Percentiles rank a stretch among this genome's conserved stretches.
Conservation (phyloP, 352 stramenopile species). For the Phytopythium cucurbitacearum region DNA sequence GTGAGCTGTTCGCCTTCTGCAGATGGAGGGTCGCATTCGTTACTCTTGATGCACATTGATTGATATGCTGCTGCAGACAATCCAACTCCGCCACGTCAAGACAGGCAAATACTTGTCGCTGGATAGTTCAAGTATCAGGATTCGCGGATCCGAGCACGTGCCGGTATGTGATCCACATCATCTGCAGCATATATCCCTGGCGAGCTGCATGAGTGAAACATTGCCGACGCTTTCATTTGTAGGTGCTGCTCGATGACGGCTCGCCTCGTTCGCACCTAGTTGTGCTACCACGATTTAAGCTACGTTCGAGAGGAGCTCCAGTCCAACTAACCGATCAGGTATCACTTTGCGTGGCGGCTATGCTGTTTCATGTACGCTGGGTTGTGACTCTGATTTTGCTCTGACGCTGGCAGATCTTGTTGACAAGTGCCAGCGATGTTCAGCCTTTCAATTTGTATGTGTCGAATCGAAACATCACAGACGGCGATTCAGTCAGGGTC, state of each 20-base stretch:
- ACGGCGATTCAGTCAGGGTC: conserved; percentile 26
- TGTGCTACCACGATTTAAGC: conserved; percentile 57
- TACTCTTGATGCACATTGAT: not conserved
- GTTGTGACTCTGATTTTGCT: not conserved
- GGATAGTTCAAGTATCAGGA: conserved; percentile 31
- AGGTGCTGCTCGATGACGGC: conserved; percentile 48
- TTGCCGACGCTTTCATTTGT: not conserved
- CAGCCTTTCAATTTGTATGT: conserved; percentile 58
- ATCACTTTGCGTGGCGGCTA: not conserved
- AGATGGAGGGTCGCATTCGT: not conserved
- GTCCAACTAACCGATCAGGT: conserved; percentile 70
- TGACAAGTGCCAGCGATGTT: conserved; percentile 38
- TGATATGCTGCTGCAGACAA: conserved; percentile 19
- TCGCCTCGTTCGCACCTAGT: conserved; percentile 47
- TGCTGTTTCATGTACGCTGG: not conserved
- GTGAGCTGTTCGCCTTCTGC: not conserved
- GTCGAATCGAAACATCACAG: conserved; percentile 41
- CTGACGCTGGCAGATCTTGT: conserved; percentile 29
- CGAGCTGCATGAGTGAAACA: not conserved
- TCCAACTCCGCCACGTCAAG: conserved; percentile 63
- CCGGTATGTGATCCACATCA: conserved; percentile 20
- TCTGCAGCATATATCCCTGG: too few species aligned
- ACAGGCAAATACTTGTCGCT: conserved; percentile 55
- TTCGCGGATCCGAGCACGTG: conserved; percentile 49
- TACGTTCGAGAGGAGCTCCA: conserved; percentile 55